Percentiles rank a stretch among this genome's conserved stretches.
Evolutionary conservation across 75 land plant genomes (phyloP).

Genomic region (Chamaecyparis obtusa): DNA sequence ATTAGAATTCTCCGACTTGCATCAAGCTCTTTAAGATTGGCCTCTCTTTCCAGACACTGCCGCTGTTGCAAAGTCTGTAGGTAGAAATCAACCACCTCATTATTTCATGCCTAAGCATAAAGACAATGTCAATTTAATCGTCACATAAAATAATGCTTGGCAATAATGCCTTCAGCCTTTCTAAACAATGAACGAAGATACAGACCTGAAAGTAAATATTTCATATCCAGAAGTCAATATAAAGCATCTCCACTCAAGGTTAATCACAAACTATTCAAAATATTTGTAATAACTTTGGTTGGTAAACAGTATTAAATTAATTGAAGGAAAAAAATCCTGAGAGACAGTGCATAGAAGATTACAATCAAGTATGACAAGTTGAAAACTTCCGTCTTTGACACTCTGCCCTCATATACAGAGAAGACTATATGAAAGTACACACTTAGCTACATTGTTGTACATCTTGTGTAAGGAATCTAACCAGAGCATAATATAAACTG

Average conservation of each 20-base stretch:
- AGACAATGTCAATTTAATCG: neutral
- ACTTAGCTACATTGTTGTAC: neutral
- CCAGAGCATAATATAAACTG: neutral
- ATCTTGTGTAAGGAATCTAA: neutral
- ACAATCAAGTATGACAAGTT: neutral
- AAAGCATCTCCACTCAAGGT: neutral
- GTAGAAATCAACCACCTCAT: conserved; percentile 1
- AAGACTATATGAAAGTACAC: neutral
- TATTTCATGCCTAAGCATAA: neutral
- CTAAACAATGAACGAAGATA: neutral
- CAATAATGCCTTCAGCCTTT: neutral
- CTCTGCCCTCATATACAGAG: neutral
- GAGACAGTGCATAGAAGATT: neutral
- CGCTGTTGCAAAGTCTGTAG: conserved; percentile 75
- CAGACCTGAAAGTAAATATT: neutral
- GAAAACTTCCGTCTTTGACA: neutral
- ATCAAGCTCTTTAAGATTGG: conserved; percentile 74
- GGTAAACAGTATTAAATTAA: neutral
- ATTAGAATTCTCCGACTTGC: conserved; percentile 69
- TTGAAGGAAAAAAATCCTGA: neutral
- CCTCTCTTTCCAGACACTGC: conserved; percentile 68
- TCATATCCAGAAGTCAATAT: neutral
- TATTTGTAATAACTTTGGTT: neutral
- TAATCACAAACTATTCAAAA: neutral
- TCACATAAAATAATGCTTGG: neutral